Conservation (phyloP, 1,139 yeast species). For the Pichia norvegensis region DNA sequence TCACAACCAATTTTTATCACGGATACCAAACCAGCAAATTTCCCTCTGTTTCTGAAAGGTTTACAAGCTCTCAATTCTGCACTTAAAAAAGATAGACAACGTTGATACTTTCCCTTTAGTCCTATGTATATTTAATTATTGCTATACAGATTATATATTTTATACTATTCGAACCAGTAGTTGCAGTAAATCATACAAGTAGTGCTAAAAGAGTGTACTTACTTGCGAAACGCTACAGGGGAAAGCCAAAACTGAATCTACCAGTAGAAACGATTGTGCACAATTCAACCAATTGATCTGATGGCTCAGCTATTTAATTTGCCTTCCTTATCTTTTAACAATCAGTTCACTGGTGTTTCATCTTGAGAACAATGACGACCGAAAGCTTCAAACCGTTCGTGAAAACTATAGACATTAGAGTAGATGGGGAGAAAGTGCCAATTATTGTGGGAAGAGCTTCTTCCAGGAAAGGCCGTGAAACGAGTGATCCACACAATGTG, state of each 20-base stretch:
- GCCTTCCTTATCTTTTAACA: not conserved
- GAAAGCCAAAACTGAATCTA: too few relatives aligned
- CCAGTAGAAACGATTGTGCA: too few relatives aligned
- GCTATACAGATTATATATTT: too few relatives aligned
- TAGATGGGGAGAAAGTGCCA: not conserved
- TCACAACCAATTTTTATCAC: conserved; percentile 1
- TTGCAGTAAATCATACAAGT: too few relatives aligned
- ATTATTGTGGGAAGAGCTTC: not conserved
- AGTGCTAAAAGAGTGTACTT: too few relatives aligned
- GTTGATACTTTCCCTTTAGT: not conserved
- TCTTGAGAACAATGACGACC: not conserved
- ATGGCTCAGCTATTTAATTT: too few relatives aligned
- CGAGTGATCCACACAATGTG: not conserved
- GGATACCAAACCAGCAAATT: conserved; percentile 3
- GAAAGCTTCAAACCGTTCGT: not conserved
- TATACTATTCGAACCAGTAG: too few relatives aligned
- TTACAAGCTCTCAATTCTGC: not conserved
- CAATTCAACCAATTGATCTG: too few relatives aligned
- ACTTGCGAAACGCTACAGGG: too few relatives aligned
- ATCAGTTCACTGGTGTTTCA: too few relatives aligned
- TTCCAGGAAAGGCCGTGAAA: not conserved
- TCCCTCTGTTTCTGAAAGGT: conserved; percentile 3
- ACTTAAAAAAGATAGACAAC: not conserved
- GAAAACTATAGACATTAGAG: not conserved
- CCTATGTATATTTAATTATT: too few relatives aligned